Evolutionary conservation across 345 rosid species (phyloP).

Genomic region (Excoecaria agallocha): DNA sequence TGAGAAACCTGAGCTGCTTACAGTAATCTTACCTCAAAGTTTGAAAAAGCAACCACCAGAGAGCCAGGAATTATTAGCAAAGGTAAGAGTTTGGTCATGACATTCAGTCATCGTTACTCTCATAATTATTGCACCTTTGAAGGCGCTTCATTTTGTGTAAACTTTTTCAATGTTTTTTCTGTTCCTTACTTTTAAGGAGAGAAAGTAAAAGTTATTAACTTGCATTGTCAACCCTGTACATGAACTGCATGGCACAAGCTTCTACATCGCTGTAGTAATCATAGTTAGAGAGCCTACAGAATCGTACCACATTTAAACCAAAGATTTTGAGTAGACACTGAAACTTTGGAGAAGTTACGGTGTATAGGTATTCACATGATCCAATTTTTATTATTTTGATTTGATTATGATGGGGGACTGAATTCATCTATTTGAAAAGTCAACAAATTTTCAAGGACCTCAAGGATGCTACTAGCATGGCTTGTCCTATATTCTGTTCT

Average conservation of each 20-base stretch:
- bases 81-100: conserved; percentile 43
- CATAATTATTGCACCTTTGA: background rate
- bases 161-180: background rate
- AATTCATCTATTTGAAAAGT: background rate
- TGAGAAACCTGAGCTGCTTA: conserved; percentile 87
- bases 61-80: conserved; percentile 87
- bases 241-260: background rate
- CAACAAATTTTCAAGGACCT: background rate
- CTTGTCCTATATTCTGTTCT: background rate
- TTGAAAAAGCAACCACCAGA: conserved; percentile 91
- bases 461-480: background rate
- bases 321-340: background rate
- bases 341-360: background rate
- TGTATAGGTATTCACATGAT: background rate
- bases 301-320: background rate
- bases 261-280: background rate
- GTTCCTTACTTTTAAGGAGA: background rate
- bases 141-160: background rate
- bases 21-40: conserved; percentile 90
- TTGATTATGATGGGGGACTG: background rate
- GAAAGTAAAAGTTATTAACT: background rate
- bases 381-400: no score
- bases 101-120: conserved; percentile 5
- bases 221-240: background rate
- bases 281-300: background rate